Evolutionary conservation across 1,139 yeast genomes (phyloP), one percentile per base, ranked within the genome.

Genomic region (Blastobotrys elegans): DNA sequence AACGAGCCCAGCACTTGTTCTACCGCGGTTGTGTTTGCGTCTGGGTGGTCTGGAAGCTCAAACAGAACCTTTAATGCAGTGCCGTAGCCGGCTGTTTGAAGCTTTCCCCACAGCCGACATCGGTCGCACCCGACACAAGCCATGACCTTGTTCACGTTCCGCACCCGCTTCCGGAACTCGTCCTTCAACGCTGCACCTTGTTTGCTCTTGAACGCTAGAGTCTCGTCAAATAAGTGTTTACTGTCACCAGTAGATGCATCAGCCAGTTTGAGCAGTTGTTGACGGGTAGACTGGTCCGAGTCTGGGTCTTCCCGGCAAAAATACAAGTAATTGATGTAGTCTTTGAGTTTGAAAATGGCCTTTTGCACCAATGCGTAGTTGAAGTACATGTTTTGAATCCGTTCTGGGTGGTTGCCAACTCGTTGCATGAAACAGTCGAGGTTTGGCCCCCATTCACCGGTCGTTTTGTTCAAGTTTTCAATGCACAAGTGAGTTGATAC

Each of bases 111-210:
- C 69, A 94, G 73, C 62, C 97, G 79, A 66, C 98, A 92, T 64
- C 97, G 77, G 65, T 92, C 98, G 70, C 98, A 92, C 33, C 96
- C 97, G 42, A 92, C 97, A 72, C 98, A 92, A 67, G 92, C 96
- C 97, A 94, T 92, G 44, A 92, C 80, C 45, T 87, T 84, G 29
- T 95, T 83, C 30, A 92, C 95, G 64, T 92, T 94, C 63, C 81
- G 82, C 66, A 92, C 94, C 50, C 95, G 82, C 38, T 77, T 68
- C 55, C 94, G 77, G 68, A 92, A 90, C 60, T 92, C 97, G 54
- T 84, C 81, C 57, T 86, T 84, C 51, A 85, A 70, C 17, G 73
- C 60, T 26, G 56, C 56, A 45, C 76, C 74, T 53, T 77, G 74
- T 53, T 64, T 82, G 66, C 65, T 53, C 7, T 64, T 55, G 51